Base-by-base conservation (phyloP, 2,329 filamentous ascomycete species). In the Curvularia verruculosa region DNA sequence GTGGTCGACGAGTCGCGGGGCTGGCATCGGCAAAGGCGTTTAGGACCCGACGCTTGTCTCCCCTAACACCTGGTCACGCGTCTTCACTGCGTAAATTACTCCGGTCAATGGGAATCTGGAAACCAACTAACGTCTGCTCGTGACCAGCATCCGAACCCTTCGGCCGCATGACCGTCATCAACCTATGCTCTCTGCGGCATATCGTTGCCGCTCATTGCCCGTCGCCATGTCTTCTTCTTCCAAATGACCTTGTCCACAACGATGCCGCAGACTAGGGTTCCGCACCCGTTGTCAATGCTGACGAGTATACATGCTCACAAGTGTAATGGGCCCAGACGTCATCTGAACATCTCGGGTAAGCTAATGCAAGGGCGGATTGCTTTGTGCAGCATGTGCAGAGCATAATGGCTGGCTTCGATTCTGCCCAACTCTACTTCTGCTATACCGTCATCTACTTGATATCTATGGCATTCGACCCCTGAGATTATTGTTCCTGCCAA, bases 1-100 rank as follows among this genome's bases (percentile, higher is more conserved):
- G 44, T 49, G 49, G 49, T 58, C 56, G 60, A 61, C 19, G 58
- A 56, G 58, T 65, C 58, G 63, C 56, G 61, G 60, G 60, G 63
- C 60, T 61, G 53, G 54, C 55, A 52, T 55, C 60, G 60, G 60
- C 60, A 57, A 40, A 54, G 31, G 53, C 55, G 54, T 44, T 36
- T 29, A 56, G 29, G 40, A 28, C 54, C 49, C 49, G 50, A 50
- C 41, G 46, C 53, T 49, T 37, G 31, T 49, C 52, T 55, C 31
- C 47, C 56, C 44, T 52, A 34, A 34, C 13, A 46, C 48, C 49
- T 52, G 58, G 49, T 63, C 60, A 60, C 58, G 60, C 58, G 58
- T 63, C 43, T 51, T 36, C 37, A 58, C 47, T 49, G 18, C 46
- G 44, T 55, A 64, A 54, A 62, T 64, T 60, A 52, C 44, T 50